Evolutionary conservation across 768 basidiomycete species (phyloP).

Genomic region (Termitomyces sp.): DNA sequence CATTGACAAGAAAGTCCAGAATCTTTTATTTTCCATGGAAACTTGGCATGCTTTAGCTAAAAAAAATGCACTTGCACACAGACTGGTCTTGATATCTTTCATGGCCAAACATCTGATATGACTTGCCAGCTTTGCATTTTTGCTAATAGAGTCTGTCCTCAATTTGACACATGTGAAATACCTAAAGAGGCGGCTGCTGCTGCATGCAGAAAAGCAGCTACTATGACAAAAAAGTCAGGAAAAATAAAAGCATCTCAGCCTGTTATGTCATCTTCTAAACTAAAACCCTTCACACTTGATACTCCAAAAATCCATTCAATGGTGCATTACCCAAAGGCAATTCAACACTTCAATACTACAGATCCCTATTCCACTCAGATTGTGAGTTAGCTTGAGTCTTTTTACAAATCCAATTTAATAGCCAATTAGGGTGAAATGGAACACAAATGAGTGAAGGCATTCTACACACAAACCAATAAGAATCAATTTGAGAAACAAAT

Average conservation of each 20-base stretch:
- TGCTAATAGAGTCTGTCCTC: conserved; percentile 9
- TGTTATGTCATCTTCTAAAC: no score
- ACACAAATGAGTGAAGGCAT: conserved; percentile 4
- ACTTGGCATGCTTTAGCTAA: conserved; percentile 26
- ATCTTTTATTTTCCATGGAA: conserved; percentile 18
- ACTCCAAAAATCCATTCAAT: no score
- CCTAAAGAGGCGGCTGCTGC: no score
- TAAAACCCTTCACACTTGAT: no score
- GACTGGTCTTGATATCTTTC: conserved; percentile 18
- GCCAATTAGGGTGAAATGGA: background rate
- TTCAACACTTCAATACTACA: conserved; percentile 15
- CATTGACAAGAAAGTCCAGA: conserved; percentile 16
- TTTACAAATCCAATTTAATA: no score
- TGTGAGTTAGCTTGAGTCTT: no score
- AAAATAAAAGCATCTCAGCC: no score
- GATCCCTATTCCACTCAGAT: background rate
- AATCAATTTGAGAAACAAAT: conserved; percentile 15
- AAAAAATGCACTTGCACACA: conserved; percentile 23
- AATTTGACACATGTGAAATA: conserved; percentile 16
- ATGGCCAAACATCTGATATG: conserved; percentile 15
- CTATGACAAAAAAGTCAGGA: background rate
- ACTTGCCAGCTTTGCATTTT: conserved; percentile 18
- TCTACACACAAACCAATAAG: conserved; percentile 5
- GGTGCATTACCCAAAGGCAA: conserved; percentile 17
- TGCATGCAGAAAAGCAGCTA: background rate